A percentile compares a stretch with the other conserved stretches of the same genome.
Conservation (phyloP, 306 rosid species). For the Medicago lupulina region DNA sequence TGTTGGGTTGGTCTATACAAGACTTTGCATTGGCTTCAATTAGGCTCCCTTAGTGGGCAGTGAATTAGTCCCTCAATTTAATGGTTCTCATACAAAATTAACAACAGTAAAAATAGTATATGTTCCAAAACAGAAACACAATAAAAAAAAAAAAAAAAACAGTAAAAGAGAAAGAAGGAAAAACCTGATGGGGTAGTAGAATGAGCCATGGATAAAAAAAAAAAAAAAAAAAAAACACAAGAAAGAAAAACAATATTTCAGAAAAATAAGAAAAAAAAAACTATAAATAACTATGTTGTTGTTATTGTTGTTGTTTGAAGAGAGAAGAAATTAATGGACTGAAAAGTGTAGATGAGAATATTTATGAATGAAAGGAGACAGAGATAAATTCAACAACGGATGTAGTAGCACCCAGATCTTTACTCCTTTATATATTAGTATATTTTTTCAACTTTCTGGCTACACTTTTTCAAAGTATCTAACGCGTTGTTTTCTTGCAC, state of each 20-base stretch:
- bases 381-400: constrained; percentile 39
- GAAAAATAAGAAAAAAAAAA: too few species aligned
- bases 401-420: constrained; percentile 15
- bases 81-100: too few species aligned
- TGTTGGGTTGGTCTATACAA: too few species aligned
- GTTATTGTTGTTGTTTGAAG: neutral
- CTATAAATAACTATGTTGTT: too few species aligned
- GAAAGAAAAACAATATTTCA: too few species aligned
- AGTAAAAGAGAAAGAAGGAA: constrained; percentile 34
- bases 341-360: constrained; percentile 35
- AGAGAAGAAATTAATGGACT: neutral
- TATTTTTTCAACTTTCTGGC: constrained; percentile 25
- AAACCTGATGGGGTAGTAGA: constrained; percentile 60
- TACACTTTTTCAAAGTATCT: neutral
- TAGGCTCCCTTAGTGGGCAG: too few species aligned
- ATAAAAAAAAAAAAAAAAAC: too few species aligned
- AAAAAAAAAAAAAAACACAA: too few species aligned
- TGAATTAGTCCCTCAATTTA: too few species aligned
- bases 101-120: too few species aligned
- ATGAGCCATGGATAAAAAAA: constrained; percentile 58
- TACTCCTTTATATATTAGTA: neutral
- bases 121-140: too few species aligned
- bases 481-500: neutral
- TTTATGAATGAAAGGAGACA: constrained; percentile 4
- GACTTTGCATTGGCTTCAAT: too few species aligned